Conservation (phyloP, 1,139 yeast genomes). For the Ogataea hybrid region DNA sequence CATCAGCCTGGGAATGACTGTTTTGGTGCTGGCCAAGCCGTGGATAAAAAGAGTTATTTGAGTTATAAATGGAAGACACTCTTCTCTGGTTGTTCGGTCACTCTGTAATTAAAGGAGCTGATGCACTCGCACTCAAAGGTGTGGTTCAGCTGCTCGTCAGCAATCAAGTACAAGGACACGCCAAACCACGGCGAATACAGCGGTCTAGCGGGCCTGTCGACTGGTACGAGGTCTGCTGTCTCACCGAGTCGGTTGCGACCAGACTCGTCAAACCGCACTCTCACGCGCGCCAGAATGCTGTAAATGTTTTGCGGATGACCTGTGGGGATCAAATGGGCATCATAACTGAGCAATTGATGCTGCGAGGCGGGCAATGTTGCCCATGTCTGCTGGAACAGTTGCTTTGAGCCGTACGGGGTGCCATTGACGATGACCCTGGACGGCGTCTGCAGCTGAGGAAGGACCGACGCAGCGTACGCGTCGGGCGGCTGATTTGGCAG, state of each 20-base stretch:
- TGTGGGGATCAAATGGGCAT: slow-evolving; percentile 68
- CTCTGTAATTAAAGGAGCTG: slow-evolving; percentile 60
- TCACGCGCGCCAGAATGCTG: slow-evolving; percentile 55
- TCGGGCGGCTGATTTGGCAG: slow-evolving; percentile 21
- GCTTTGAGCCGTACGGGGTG: slow-evolving; percentile 57
- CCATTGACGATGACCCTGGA: slow-evolving; percentile 63
- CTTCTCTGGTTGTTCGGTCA: slow-evolving; percentile 56
- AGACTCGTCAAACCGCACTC: slow-evolving; percentile 72
- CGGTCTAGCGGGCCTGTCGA: slow-evolving; percentile 23
- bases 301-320: slow-evolving; percentile 38
- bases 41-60: slow-evolving; percentile 17
- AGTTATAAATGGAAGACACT: slow-evolving; percentile 7
- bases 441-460: slow-evolving; percentile 45
- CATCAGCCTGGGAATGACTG: slow-evolving; percentile 16
- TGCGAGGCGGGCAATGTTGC: slow-evolving; percentile 56
- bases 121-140: slow-evolving; percentile 43
- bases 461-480: slow-evolving; percentile 26
- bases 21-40: slow-evolving; percentile 21
- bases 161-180: slow-evolving; percentile 53
- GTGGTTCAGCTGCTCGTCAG: slow-evolving; percentile 52
- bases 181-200: slow-evolving; percentile 60
- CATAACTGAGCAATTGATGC: slow-evolving; percentile 61
- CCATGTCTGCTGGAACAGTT: slow-evolving; percentile 67
- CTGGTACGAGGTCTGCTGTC: slow-evolving; percentile 44
- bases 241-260: slow-evolving; percentile 65